Percentiles rank a stretch among this genome's conserved stretches.
Conservation (phyloP, 2,329 filamentous ascomycete genomes). For the Catunica adiposa region DNA sequence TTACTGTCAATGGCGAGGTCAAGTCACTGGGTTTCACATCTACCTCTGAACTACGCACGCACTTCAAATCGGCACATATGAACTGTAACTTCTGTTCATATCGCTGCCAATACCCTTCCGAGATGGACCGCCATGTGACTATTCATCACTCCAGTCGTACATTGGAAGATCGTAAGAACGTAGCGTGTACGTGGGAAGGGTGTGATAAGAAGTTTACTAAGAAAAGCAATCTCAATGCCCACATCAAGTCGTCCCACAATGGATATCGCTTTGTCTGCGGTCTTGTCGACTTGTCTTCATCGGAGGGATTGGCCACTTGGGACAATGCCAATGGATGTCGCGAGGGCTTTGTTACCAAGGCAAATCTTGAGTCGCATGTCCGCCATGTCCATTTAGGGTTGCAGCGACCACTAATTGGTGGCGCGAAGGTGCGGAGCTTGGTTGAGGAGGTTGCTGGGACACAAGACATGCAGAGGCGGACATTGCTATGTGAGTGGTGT, state of each 20-base stretch:
- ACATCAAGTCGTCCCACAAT: constrained; percentile 62
- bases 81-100: constrained; percentile 60
- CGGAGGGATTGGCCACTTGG: constrained; percentile 43
- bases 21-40: constrained; percentile 50
- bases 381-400: constrained; percentile 62
- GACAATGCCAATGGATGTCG: constrained; percentile 53
- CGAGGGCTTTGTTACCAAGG: constrained; percentile 58
- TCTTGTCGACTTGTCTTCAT: constrained; percentile 37
- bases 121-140: constrained; percentile 63
- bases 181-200: constrained; percentile 47
- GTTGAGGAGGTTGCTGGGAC: constrained; percentile 30
- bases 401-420: constrained; percentile 24
- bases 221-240: constrained; percentile 65
- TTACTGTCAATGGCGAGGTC: constrained; percentile 24
- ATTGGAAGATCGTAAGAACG: constrained; percentile 46
- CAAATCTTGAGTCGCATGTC: constrained; percentile 67
- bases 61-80: constrained; percentile 58
- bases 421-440: constrained; percentile 18
- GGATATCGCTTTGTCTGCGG: constrained; percentile 69
- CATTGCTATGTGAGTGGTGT: constrained; percentile 30
- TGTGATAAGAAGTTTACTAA: constrained; percentile 69
- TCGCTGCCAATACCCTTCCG: constrained; percentile 47
- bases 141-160: constrained; percentile 51
- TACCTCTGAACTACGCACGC: constrained; percentile 51
- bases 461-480: constrained; percentile 25